Conservation (phyloP, 1,284 basidiomycete species). For the Sphagnurus paluster region DNA sequence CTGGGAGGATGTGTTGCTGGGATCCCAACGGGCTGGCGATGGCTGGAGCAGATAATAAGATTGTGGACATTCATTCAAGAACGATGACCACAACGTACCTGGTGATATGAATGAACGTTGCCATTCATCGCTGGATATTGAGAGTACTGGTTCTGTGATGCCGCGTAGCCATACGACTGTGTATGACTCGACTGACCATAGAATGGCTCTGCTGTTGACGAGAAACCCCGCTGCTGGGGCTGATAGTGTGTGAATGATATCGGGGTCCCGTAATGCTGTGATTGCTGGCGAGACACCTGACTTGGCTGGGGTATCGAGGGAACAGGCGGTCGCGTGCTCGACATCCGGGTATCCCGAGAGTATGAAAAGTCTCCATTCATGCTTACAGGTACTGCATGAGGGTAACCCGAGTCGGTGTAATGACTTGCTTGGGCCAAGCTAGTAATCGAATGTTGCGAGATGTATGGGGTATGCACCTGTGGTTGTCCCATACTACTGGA, state of each 20-base stretch:
- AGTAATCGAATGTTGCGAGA: constrained; percentile 8
- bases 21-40: constrained; percentile 16
- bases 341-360: constrained; percentile 9
- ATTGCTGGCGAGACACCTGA: constrained; percentile 17
- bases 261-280: constrained; percentile 20
- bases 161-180: constrained; percentile 18
- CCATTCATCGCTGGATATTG: constrained; percentile 16
- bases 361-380: constrained; percentile 15
- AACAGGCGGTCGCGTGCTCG: constrained; percentile 8
- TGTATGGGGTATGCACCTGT: constrained; percentile 14
- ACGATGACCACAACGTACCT: background rate
- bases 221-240: constrained; percentile 46
- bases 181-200: constrained; percentile 16
- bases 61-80: background rate
- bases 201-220: constrained; percentile 17
- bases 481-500: background rate
- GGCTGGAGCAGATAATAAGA: constrained; percentile 3
- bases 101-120: constrained; percentile 16
- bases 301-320: constrained; percentile 4
- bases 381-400: constrained; percentile 1
- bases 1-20: constrained; percentile 12
- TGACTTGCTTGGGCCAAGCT: constrained; percentile 1
- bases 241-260: constrained; percentile 54
- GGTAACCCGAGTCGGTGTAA: constrained; percentile 10
- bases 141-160: constrained; percentile 12